Conservation (phyloP, 1,284 basidiomycete genomes). For the Boletus hoseneyae region DNA sequence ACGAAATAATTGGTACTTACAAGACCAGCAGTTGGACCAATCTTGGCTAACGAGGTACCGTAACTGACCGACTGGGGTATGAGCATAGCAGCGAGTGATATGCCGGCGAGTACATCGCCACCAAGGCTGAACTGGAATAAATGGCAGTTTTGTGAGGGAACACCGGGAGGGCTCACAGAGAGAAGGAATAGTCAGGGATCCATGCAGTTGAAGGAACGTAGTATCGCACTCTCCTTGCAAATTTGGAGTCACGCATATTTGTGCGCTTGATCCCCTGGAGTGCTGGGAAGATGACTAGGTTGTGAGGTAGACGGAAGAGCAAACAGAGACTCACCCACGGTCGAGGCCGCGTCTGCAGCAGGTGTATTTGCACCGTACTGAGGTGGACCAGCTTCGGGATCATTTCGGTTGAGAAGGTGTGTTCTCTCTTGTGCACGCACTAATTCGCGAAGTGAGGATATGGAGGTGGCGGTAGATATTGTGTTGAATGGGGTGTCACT, state of each 20-base stretch:
- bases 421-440: constrained; percentile 20
- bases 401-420: constrained; percentile 23
- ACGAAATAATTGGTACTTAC: constrained; percentile 44
- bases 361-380: constrained; percentile 21
- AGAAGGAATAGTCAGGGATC: constrained; percentile 80
- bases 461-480: constrained; percentile 29
- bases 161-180: constrained; percentile 50
- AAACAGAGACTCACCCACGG: constrained; percentile 16
- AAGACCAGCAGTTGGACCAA: constrained; percentile 80
- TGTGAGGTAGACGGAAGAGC: not conserved
- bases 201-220: constrained; percentile 73
- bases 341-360: constrained; percentile 19
- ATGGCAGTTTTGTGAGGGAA: not conserved
- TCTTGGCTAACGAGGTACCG: constrained; percentile 78
- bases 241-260: constrained; percentile 27
- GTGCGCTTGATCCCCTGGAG: constrained; percentile 17
- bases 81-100: constrained; percentile 86
- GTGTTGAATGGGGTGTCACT: constrained; percentile 19
- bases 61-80: constrained; percentile 94
- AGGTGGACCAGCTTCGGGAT: constrained; percentile 26
- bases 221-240: constrained; percentile 45
- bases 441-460: constrained; percentile 29
- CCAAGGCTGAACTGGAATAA: constrained; percentile 50
- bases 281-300: constrained; percentile 3
- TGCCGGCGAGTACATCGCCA: constrained; percentile 80